phyloP scores from a whole-genome alignment of 768 basidiomycete species.

The Cystofilobasidium bisporidii region DNA sequence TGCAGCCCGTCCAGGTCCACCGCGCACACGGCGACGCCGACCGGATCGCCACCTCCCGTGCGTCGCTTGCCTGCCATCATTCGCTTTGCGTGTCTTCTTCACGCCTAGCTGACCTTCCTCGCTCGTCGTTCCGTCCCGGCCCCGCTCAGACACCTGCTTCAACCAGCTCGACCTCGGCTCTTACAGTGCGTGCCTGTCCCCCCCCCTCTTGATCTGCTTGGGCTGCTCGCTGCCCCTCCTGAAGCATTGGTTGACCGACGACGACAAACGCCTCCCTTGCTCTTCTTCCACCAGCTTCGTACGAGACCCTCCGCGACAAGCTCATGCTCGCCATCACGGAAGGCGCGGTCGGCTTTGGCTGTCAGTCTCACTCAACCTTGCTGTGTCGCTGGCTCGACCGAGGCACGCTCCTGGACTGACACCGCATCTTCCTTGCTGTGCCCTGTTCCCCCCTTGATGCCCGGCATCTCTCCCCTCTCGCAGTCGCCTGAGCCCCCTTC shows the following conservation, averaged over 20 bases:
- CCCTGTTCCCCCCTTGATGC: too few relatives aligned
- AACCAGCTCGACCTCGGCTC: slow-evolving; percentile 63
- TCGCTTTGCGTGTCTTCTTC: too few relatives aligned
- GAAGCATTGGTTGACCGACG: too few relatives aligned
- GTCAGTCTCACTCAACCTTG: not conserved
- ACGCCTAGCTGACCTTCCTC: too few relatives aligned
- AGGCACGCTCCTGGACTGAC: too few relatives aligned
- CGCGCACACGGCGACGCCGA: slow-evolving; percentile 79
- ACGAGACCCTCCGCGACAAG: slow-evolving; percentile 90
- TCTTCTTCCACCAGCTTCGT: slow-evolving; percentile 49
- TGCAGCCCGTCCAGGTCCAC: slow-evolving; percentile 91
- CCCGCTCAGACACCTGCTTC: slow-evolving; percentile 37
- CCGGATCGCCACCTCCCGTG: slow-evolving; percentile 79
- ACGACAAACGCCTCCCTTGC: not conserved
- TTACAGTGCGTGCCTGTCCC: slow-evolving; percentile 43
- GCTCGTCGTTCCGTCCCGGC: too few relatives aligned
- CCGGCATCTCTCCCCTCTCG: too few relatives aligned
- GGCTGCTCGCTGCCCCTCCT: not conserved
- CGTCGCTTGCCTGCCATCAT: slow-evolving; percentile 51
- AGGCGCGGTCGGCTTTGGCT: slow-evolving; percentile 86
- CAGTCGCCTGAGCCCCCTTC: too few relatives aligned
- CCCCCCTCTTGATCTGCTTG: not conserved
- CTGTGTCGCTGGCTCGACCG: not conserved
- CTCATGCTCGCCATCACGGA: slow-evolving; percentile 87
- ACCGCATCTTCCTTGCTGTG: too few relatives aligned